A percentile compares a stretch with the other conserved stretches of the same genome.
Evolutionary conservation across 2,329 filamentous ascomycete genomes (phyloP).

Genomic region (Monosporascus sp.): DNA sequence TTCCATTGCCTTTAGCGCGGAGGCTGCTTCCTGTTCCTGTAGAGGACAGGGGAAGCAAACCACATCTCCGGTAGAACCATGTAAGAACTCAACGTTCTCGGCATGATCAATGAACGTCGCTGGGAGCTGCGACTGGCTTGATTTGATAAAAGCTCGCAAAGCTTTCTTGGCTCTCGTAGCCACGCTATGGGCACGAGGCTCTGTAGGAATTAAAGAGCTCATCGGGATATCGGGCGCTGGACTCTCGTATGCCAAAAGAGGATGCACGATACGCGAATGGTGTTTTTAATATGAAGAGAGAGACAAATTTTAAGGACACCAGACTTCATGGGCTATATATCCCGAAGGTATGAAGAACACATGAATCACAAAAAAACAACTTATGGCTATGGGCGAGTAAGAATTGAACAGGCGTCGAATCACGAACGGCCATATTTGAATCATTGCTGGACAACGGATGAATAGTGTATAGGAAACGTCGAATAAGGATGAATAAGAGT

Average conservation of each 20-base stretch:
- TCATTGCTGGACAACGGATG: not conserved
- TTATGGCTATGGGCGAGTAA: not conserved
- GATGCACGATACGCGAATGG: not conserved
- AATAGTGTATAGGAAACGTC: not conserved
- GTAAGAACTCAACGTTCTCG: slow-evolving; percentile 25
- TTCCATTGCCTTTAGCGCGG: slow-evolving; percentile 54
- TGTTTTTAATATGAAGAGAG: not conserved
- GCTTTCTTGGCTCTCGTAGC: not conserved
- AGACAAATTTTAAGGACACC: not conserved
- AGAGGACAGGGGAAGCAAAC: slow-evolving; percentile 36
- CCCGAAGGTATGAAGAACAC: not conserved
- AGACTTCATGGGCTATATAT: not conserved
- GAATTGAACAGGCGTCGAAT: not conserved
- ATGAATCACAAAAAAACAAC: not conserved
- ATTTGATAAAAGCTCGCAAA: not conserved
- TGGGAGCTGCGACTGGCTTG: slow-evolving; percentile 27
- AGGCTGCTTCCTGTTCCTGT: slow-evolving; percentile 34
- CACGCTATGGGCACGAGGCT: not conserved
- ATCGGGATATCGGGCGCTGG: not conserved
- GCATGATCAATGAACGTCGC: slow-evolving; percentile 21
- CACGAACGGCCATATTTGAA: not conserved
- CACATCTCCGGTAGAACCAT: slow-evolving; percentile 23
- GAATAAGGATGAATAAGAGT: too few species aligned
- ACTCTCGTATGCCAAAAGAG: not conserved
- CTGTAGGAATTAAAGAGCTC: not conserved